Evolutionary conservation across 164 flowering plant species (phyloP), one percentile per base, ranked within the genome.

Genomic region (Aristolochia fimbriata): DNA sequence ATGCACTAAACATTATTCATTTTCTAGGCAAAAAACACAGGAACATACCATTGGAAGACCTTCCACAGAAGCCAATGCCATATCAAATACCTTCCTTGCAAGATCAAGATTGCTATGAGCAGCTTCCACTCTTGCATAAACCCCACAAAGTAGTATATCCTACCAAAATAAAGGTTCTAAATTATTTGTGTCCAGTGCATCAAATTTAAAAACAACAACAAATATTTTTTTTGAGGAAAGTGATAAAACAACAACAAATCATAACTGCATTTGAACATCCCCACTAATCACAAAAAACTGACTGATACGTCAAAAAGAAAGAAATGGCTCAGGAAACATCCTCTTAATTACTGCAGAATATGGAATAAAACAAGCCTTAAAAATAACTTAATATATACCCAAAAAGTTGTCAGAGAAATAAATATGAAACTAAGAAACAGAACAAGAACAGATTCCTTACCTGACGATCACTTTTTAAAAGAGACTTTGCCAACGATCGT

Each of bases 81-180:
- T 88, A 74, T 90, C 99, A 77, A 90, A 90, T 46, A 86, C 78
- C 75, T 81, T 88, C 68, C 99, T 86, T 62, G 97, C 91, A 73
- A 77, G 80, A 51, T 83, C 92, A 61, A 86, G 75, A 70, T 90
- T 88, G 51, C 97, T 91, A 73, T 62, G 82, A 22, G 66, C 72
- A 68, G 95, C 96, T 70, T 93, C 99, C 66, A 92, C 76, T 58
- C 61, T 79, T 54, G 97, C 99, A 81, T 93, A 93, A 51, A 90
- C 81, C 63, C 99, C 99, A 76, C 97, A 93, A 9, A 93, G 81
- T 61, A 90, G 65, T 31, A 90, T 55, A 81, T 93, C 96, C 98
- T 93, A 62, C 23, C 24, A 63, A 37, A 63, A 69, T 30, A 66
- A 61, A 68, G 25, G 24, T 50, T 15, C 33, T 30, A 3, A 56